A percentile compares a stretch with the other conserved stretches of the same genome.
These are phyloP conservation scores for Coemansia sp. DNA, from an alignment of 192 early-diverging fungal species.

Conservation along the genomic window DNA sequence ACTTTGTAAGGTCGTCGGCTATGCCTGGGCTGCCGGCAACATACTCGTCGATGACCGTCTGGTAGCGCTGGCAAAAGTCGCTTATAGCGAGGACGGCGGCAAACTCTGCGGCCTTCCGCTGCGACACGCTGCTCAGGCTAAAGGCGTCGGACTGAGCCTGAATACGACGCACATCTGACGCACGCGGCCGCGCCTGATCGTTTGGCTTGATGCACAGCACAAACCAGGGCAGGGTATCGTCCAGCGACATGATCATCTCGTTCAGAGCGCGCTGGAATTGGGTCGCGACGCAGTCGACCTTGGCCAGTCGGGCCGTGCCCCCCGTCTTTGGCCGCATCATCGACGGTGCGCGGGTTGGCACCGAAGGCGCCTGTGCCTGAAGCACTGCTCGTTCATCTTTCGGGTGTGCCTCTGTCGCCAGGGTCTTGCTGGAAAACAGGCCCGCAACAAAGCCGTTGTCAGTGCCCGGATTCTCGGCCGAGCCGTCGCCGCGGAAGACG, in stretches of 20 bases:
- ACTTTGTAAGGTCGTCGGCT: conserved; percentile 14
- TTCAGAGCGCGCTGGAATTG: conserved; percentile 65
- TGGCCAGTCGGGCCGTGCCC: conserved; percentile 45
- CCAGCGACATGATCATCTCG: conserved; percentile 62
- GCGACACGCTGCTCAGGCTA: conserved; percentile 19
- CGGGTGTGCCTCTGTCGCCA: conserved; percentile 77
- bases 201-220: conserved; percentile 60
- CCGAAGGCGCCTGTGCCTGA: conserved; percentile 64
- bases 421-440: conserved; percentile 67
- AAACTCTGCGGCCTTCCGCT: conserved; percentile 42
- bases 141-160: conserved; percentile 36
- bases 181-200: conserved; percentile 26
- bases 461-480: conserved; percentile 50
- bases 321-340: conserved; percentile 56
- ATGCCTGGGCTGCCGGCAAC: conserved; percentile 17
- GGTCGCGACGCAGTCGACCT: conserved; percentile 57
- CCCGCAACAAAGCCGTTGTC: conserved; percentile 68
- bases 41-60: conserved; percentile 35
- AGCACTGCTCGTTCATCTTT: conserved; percentile 68
- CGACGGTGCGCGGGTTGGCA: conserved; percentile 62
- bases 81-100: conserved; percentile 27
- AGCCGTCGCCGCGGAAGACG: conserved; percentile 66
- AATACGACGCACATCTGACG: conserved; percentile 36
- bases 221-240: conserved; percentile 74
- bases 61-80: conserved; percentile 49